Evolutionary conservation across 805 yeast species (phyloP).

Genomic region (Scheffersomyces stipitis): DNA sequence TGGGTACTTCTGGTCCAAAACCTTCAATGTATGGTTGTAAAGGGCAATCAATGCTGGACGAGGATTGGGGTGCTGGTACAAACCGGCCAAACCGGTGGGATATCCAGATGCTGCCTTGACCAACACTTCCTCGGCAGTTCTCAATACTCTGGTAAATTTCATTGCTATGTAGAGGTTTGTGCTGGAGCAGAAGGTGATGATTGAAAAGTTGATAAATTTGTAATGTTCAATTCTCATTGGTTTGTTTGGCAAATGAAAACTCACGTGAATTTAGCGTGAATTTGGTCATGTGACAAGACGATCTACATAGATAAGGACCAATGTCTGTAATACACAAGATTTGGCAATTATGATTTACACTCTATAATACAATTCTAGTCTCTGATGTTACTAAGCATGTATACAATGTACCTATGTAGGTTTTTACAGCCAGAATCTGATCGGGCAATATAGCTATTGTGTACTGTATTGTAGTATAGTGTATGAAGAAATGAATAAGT

Average conservation of each 20-base stretch:
- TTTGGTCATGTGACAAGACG: no score
- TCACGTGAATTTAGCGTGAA: no score
- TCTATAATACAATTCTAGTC: slow-evolving; percentile 10
- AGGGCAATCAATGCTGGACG: slow-evolving; percentile 72
- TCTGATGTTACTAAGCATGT: no score
- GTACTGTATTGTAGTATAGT: no score
- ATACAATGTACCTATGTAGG: no score
- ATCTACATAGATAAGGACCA: slow-evolving; percentile 1
- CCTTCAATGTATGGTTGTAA: slow-evolving; percentile 66
- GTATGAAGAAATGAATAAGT: no score
- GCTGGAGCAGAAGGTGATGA: no score
- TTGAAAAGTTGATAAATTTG: no score
- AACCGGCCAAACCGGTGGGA: slow-evolving; percentile 82
- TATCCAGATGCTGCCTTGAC: slow-evolving; percentile 60
- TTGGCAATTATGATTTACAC: slow-evolving; percentile 5
- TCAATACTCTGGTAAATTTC: slow-evolving; percentile 44
- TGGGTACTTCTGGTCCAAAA: slow-evolving; percentile 64
- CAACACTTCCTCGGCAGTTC: slow-evolving; percentile 51
- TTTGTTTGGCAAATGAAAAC: neutral
- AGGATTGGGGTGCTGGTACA: slow-evolving; percentile 79
- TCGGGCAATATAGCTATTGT: no score
- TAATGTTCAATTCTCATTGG: neutral
- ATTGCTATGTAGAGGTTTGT: no score
- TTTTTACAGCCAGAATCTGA: no score
- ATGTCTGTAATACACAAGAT: neutral